Base-by-base conservation (phyloP, 345 rosid genomes). In the Gossypium rotundifolium region DNA sequence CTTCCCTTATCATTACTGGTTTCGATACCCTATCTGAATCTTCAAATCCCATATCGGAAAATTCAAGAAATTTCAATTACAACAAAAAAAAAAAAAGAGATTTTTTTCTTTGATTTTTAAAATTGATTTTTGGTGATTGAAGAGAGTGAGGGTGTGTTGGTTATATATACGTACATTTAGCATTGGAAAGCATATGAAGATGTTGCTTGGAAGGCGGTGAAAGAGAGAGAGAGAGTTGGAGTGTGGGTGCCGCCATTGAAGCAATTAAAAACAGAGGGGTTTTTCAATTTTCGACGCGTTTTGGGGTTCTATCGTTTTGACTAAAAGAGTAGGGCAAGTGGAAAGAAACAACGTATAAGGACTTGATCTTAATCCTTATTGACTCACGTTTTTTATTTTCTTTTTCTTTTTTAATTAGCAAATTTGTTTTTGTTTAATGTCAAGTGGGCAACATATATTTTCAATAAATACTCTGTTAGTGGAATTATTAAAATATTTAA, bases 1-100 rank as follows among this genome's bases (percentile, higher is more conserved):
- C 98, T 11, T 91, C 88, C 2, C 97, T 90, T 55, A 88, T 80
- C 60, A 69, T 84, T 3, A 89, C 76, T 7, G 80, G 80, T 52
- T 53, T 77, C 7, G 79, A 67, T 53, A 65, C 53, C 74, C 72
- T 17, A 12, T 70, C 77, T 1, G 75, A 74, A 51, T 79, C 74
- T 17, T 75, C 64, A 42, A 53, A 38, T 1, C 29, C 72, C 77
- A 75, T 75, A 54, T 27, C 6, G 1, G 46, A 29, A 68, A 25
- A 49, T 49, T 9, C 25, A 33, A 25, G 13, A 48, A 45, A 45
- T 8, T 49, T 2, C 14, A 22, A 11, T 8, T 49, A 6, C 14
- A 22, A 11, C 11, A n/a, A 53, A 18, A 5, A 8, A 53, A 18
- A 5, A 8, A 9, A 16, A 4, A 42, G 4, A 10, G 1, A 4